Base-by-base conservation (phyloP, 306 rosid species). In the Abrus pulchellus region DNA sequence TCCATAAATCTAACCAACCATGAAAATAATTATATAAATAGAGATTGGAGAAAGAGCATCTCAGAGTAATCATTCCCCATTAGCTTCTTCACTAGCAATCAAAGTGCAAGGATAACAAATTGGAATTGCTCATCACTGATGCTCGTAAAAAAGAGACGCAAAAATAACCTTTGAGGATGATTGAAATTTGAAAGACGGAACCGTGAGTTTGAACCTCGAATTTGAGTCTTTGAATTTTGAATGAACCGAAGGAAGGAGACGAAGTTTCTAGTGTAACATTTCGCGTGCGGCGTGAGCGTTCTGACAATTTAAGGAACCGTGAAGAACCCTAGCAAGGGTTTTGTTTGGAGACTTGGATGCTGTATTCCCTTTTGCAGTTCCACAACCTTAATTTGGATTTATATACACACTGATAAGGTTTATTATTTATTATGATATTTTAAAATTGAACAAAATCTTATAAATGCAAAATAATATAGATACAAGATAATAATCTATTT, bases 61-160 rank as follows among this genome's bases (percentile, higher is more conserved):
- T 90, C 92, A 91, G 94, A 91, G 38, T 52, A 71, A 69, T 6
- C 9, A 70, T 76, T 89, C 97, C 97, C 97, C 89, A 71, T 81
- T 14, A 52, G n/a, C 50, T 86, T 90, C 97, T 92, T 92, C 97
- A 92, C 83, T 3, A 29, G 7, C 65, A 88, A 91, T 91, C 96
- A 85, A 79, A 88, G 92, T 91, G 97, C 93, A 91, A 91, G 92
- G 94, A 86, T 86, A 83, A 86, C 87, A 56, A 67, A 36, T 76
- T 80, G 20, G 33, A 41, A 6, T 75, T 53, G 61, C 49, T 86
- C 87, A 83, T 86, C 90, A 86, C 40, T 40, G 85, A 83, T 83
- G 79, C 90, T 72, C 40, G 7, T 1, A 40, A 38, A 47, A 49
- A 60, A 61, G 3, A 72, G 33, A 64, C 3, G 4, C 2, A 56